Evolutionary conservation across 106 monocot species (phyloP), one percentile per base, ranked within the genome.

Genomic region (Dioscorea alata): DNA sequence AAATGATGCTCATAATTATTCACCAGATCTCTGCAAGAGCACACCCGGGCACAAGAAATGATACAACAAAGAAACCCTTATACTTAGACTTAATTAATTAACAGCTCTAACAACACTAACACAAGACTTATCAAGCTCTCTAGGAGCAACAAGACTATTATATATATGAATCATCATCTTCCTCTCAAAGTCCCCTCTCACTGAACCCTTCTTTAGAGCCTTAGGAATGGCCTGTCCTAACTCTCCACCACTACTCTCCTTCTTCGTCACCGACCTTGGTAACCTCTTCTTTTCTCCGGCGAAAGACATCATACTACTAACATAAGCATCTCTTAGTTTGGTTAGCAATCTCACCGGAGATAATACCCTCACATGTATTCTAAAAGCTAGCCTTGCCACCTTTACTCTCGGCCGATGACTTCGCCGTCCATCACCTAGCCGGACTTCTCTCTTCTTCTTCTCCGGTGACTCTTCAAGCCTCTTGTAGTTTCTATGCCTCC

Each of bases 401-500:
- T 16, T 17, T 16, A 31, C 2, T 52, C 28, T 50, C 28, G 28
- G 28, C 67, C 52, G 31, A 7, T 9, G 8, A 13, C 31, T 18
- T 10, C 67, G 67, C 7, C 48, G 8, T 9, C 64, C 21, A 13
- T 52, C 52, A 4, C 67, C 52, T 50, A 67, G 67, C 31, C 25
- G 51, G 24, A 51, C 16, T 25, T 25, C 67, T 18, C 53, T 14
- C 28, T 67, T 23, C 17, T 28, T 67, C 20, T 4, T 4, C 16
- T 13, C 33, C 51, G 52, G 14, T 12, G 16, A 49, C 21, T 49
- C 52, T 8, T 53, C 52, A 25, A 67, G 50, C 28, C 52, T 25
- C 53, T 53, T 48, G 51, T 67, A 67, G 4, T 14, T 52, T 34
- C 67, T 67, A 16, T 52, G 67, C 13, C 67, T 50, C 67, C 67